Percentiles rank a stretch among this genome's conserved stretches.
phyloP scores from a whole-genome alignment of 164 flowering plant species.

The Dillenia turbinata region DNA sequence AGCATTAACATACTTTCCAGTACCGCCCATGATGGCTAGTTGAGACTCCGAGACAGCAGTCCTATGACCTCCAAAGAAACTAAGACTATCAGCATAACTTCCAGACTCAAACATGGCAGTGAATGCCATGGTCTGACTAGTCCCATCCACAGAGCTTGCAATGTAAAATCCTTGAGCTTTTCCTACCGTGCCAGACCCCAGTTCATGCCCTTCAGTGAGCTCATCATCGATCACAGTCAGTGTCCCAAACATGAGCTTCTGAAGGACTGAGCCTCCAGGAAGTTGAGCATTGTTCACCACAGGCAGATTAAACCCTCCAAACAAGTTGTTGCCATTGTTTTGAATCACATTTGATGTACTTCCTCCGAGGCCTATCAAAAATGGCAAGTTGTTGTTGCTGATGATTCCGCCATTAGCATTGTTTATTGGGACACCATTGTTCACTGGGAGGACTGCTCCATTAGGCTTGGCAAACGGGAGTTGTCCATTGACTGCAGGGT shows the following conservation, averaged over 20 bases:
- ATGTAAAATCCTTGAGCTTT: slow-evolving; percentile 72
- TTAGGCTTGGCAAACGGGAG: slow-evolving; percentile 74
- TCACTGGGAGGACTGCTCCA: slow-evolving; percentile 52
- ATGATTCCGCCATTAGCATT: slow-evolving; percentile 35
- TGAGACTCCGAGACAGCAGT: slow-evolving; percentile 50
- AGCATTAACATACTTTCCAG: slow-evolving; percentile 42
- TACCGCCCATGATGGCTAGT: slow-evolving; percentile 48
- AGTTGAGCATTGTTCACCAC: slow-evolving; percentile 36
- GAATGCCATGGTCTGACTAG: slow-evolving; percentile 53
- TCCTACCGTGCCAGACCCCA: slow-evolving; percentile 55
- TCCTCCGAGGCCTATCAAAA: slow-evolving; percentile 28
- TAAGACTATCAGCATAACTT: slow-evolving; percentile 40
- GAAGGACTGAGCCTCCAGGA: slow-evolving; percentile 38
- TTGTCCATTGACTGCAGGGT: slow-evolving; percentile 54
- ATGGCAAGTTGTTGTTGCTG: slow-evolving; percentile 26
- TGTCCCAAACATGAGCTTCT: slow-evolving; percentile 60
- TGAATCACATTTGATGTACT: slow-evolving; percentile 5
- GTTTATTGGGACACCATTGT: slow-evolving; percentile 45
- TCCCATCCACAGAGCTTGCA: slow-evolving; percentile 64
- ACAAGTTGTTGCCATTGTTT: slow-evolving; percentile 16
- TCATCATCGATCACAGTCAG: slow-evolving; percentile 65
- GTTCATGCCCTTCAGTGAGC: slow-evolving; percentile 58
- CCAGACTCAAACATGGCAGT: slow-evolving; percentile 55
- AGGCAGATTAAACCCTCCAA: slow-evolving; percentile 21
- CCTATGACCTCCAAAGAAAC: slow-evolving; percentile 64